Conservation (phyloP, 495 filamentous ascomycete genomes). For the Penicillium cataractarum region DNA sequence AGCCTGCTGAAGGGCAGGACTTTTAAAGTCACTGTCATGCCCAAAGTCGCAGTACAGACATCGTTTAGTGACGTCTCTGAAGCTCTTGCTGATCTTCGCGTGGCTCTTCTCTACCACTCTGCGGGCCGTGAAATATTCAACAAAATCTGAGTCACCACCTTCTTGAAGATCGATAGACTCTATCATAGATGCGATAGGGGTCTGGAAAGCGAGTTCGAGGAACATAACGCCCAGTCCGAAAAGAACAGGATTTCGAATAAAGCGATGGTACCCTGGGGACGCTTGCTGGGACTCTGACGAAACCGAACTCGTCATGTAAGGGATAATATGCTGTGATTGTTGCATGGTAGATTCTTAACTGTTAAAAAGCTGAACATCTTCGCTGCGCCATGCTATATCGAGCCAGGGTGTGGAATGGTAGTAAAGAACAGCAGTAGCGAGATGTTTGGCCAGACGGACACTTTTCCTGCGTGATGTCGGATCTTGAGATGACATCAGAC, state of each 20-base stretch:
- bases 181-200: neutral
- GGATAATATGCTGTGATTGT: neutral
- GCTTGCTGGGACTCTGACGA: neutral
- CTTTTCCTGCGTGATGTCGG: neutral
- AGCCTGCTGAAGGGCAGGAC: constrained; percentile 3
- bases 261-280: neutral
- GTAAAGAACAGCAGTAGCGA: neutral
- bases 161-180: neutral
- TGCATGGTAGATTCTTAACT: neutral
- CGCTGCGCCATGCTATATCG: neutral
- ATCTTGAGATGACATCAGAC: neutral
- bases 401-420: constrained; percentile 3
- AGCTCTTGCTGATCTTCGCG: neutral
- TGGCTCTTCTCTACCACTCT: neutral
- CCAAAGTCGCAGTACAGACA: constrained; percentile 15
- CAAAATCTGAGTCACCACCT: neutral
- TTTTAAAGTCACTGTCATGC: constrained; percentile 9
- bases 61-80: neutral
- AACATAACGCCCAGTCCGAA: neutral
- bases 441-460: neutral
- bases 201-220: constrained; percentile 1
- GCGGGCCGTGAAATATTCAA: neutral
- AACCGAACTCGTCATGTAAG: neutral
- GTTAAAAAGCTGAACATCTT: neutral
- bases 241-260: neutral